Conservation (phyloP, 1,139 yeast species). For the Sugiyamaella japonica region DNA sequence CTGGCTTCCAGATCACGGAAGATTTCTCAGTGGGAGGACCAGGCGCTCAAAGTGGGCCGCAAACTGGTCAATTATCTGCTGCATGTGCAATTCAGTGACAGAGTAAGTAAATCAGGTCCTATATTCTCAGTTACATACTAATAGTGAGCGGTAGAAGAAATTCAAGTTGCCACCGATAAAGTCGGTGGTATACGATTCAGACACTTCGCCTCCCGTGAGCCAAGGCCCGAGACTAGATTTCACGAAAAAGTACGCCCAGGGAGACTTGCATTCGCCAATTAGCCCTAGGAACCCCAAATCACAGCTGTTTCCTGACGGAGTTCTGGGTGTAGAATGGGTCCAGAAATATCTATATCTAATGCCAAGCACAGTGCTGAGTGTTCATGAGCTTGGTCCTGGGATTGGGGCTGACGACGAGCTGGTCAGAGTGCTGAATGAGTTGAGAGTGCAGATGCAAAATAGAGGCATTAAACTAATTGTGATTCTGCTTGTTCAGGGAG, state of each 20-base stretch:
- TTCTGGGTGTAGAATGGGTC: slow-evolving; percentile 50
- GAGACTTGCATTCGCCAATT: slow-evolving; percentile 38
- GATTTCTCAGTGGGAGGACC: slow-evolving; percentile 26
- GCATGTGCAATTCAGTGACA: slow-evolving; percentile 29
- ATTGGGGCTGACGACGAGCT: slow-evolving; percentile 42
- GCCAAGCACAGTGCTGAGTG: slow-evolving; percentile 49
- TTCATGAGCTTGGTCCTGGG: slow-evolving; percentile 43
- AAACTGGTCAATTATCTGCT: slow-evolving; percentile 28
- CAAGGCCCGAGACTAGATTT: slow-evolving; percentile 29
- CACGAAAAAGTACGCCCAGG: slow-evolving; percentile 39
- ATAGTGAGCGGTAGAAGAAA: not conserved
- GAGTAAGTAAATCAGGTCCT: slow-evolving; percentile 17
- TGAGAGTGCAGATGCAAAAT: slow-evolving; percentile 39
- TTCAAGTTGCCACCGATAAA: slow-evolving; percentile 18
- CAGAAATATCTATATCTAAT: slow-evolving; percentile 47
- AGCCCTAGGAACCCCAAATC: slow-evolving; percentile 48
- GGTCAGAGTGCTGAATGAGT: slow-evolving; percentile 41
- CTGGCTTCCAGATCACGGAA: slow-evolving; percentile 27
- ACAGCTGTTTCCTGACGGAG: slow-evolving; percentile 45
- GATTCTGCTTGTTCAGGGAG: slow-evolving; percentile 38
- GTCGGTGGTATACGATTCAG: slow-evolving; percentile 5
- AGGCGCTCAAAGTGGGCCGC: slow-evolving; percentile 26
- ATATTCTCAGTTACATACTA: not conserved
- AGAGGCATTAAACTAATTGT: slow-evolving; percentile 41
- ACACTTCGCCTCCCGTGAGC: not conserved